A percentile compares a stretch with the other conserved stretches of the same genome.
Conservation (phyloP, 768 basidiomycete species). For the Mycena rosella region DNA sequence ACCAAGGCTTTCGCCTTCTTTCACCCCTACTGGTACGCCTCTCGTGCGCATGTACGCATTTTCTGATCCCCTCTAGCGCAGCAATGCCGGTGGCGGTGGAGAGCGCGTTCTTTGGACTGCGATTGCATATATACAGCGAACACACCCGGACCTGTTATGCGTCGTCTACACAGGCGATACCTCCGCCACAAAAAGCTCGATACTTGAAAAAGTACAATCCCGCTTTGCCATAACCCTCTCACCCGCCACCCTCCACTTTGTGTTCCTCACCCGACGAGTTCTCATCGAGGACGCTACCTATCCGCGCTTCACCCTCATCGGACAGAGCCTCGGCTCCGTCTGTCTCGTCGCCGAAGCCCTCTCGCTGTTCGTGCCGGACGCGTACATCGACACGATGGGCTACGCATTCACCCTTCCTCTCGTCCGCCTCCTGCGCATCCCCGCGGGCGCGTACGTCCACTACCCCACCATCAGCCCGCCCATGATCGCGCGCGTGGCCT, state of each 20-base stretch:
- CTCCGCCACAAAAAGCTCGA: slow-evolving; percentile 82
- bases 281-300: slow-evolving; percentile 87
- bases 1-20: slow-evolving; percentile 66
- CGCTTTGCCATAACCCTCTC: slow-evolving; percentile 69
- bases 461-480: slow-evolving; percentile 97
- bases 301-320: slow-evolving; percentile 92
- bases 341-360: slow-evolving; percentile 88
- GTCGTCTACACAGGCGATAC: slow-evolving; percentile 93
- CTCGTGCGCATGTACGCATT: neutral
- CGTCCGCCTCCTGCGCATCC: slow-evolving; percentile 74
- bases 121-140: slow-evolving; percentile 78
- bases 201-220: slow-evolving; percentile 87
- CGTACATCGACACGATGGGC: slow-evolving; percentile 98
- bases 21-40: slow-evolving; percentile 92
- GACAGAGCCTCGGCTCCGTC: slow-evolving; percentile 92
- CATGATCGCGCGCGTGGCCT: slow-evolving; percentile 78
- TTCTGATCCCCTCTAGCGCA: slow-evolving; percentile 57
- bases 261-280: slow-evolving; percentile 79
- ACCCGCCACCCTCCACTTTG: slow-evolving; percentile 77
- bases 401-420: slow-evolving; percentile 94
- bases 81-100: slow-evolving; percentile 97
- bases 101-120: slow-evolving; percentile 97
- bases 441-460: slow-evolving; percentile 93
- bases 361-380: slow-evolving; percentile 82
- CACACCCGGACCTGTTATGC: slow-evolving; percentile 72